Conservation (phyloP, 106 monocot genomes). For the Acorus gramineus region DNA sequence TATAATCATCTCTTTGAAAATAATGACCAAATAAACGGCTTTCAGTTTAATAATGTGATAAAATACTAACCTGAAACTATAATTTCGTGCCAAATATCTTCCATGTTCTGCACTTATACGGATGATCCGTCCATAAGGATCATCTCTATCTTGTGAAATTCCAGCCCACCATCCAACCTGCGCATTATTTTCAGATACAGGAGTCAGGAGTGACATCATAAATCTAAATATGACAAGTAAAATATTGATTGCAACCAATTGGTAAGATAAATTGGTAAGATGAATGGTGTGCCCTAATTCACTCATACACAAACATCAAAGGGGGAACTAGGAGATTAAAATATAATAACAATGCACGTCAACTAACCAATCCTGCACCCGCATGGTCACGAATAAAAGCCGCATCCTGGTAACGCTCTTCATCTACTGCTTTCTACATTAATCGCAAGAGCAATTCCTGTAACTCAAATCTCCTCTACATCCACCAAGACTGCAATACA, state of each 20-base stretch:
- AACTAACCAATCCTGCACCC: constrained; percentile 81
- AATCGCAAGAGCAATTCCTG: constrained; percentile 6
- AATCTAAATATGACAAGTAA: too few relatives aligned
- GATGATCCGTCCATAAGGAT: constrained; percentile 74
- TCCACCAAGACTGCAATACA: too few relatives aligned
- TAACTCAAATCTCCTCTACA: background rate
- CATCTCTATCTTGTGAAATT: constrained; percentile 48
- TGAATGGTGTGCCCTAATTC: too few relatives aligned
- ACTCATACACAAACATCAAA: background rate
- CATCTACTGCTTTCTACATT: constrained; percentile 65
- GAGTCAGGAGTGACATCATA: too few relatives aligned
- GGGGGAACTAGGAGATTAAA: background rate
- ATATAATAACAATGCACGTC: background rate
- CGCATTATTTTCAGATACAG: too few relatives aligned
- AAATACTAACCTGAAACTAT: constrained; percentile 53
- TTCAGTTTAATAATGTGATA: too few relatives aligned
- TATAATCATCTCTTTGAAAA: too few relatives aligned
- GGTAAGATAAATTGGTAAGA: too few relatives aligned
- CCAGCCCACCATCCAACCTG: constrained; percentile 98
- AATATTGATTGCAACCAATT: too few relatives aligned
- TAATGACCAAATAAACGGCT: too few relatives aligned
- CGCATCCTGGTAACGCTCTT: constrained; percentile 77
- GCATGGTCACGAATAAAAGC: constrained; percentile 66
- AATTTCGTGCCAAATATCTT: constrained; percentile 92
- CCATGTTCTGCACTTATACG: constrained; percentile 88